Evolutionary conservation across 768 basidiomycete species (phyloP), one percentile per base, ranked within the genome.

Genomic region (Kwoniella sp.): DNA sequence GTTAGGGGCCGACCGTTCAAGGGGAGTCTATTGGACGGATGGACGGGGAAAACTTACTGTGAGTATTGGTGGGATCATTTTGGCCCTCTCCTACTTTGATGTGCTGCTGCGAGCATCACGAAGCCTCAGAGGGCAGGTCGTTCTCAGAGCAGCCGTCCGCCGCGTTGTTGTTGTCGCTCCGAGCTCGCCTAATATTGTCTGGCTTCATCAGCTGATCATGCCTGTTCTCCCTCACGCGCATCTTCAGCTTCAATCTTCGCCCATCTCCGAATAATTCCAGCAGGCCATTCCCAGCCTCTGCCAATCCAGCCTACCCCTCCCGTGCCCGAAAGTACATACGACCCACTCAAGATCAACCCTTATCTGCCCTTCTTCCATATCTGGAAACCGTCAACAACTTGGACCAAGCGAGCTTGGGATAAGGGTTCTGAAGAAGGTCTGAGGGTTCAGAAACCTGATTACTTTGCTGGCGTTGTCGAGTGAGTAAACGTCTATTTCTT

Each of bases 381-480:
- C 3, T 95, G 94, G 82, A 96, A 95, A 74, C 95, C 95, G 1
- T 87, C 86, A 7, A 91, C 91, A 0, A 83, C 89, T 8, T 95
- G 76, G 74, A 74, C 75, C 0, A 73, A 74, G 26, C 54, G 58
- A 2, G 68, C 68, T 33, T 80, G 79, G 79, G 77, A 78, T 44
- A 67, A 68, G 47, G 77, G 76, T 1, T 65, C 60, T 87, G 82
- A 88, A 86, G 76, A 91, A 88, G 81, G 88, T 86, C 0, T 80
- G 24, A 81, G 85, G 0, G 90, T 89, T 5, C 87, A 88, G 6
- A 83, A 84, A 1, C 92, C 94, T 1, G 92, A 96, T 79, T 98
- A 92, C 79, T 85, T 87, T 55, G 81, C 96, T 21, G 90, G 90
- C 0, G 89, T 94, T 1, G 84, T 97, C 60, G 86, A 94, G 93